A percentile compares a stretch with the other conserved stretches of the same genome.
phyloP scores from a whole-genome alignment of 192 early-diverging fungal genomes.

The Thamnidium elegans region DNA sequence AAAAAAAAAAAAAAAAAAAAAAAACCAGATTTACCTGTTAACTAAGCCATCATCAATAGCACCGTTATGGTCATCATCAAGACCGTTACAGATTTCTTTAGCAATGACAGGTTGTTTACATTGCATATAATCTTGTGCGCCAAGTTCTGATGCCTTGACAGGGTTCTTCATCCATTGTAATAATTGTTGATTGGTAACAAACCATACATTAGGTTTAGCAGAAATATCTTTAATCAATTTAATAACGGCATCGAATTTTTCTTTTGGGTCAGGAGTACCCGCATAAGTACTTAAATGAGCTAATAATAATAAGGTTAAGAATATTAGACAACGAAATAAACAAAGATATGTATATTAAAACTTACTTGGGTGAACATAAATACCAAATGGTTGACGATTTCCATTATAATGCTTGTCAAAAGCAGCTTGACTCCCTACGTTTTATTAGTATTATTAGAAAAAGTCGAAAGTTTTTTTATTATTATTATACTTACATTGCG shows the following conservation, averaged over 20 bases:
- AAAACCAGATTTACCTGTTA: conserved; percentile 35
- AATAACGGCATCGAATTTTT: conserved; percentile 27
- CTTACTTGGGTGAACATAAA: conserved; percentile 45
- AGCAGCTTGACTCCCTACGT: conserved; percentile 23
- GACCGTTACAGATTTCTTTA: conserved; percentile 70
- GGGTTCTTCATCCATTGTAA: conserved; percentile 75
- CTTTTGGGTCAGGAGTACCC: conserved; percentile 21
- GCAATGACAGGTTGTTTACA: conserved; percentile 52
- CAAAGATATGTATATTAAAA: background rate
- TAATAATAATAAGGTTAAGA: conserved; percentile 30
- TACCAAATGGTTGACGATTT: conserved; percentile 53
- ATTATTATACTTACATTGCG: conserved; percentile 33
- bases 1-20: no score
- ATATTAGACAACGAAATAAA: background rate
- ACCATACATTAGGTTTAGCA: conserved; percentile 60
- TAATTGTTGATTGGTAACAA: conserved; percentile 69
- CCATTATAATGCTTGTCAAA: conserved; percentile 51
- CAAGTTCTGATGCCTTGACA: conserved; percentile 61
- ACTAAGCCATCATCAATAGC: conserved; percentile 38
- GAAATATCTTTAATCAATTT: conserved; percentile 48
- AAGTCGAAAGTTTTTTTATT: background rate
- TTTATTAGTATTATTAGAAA: no score
- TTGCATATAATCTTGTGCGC: conserved; percentile 60
- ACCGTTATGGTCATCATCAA: conserved; percentile 48
- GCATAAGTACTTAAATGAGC: conserved; percentile 40